These are phyloP conservation scores for Venustampulla echinocandica DNA, from an alignment of 495 filamentous ascomycete species.

Conservation along the genomic window DNA sequence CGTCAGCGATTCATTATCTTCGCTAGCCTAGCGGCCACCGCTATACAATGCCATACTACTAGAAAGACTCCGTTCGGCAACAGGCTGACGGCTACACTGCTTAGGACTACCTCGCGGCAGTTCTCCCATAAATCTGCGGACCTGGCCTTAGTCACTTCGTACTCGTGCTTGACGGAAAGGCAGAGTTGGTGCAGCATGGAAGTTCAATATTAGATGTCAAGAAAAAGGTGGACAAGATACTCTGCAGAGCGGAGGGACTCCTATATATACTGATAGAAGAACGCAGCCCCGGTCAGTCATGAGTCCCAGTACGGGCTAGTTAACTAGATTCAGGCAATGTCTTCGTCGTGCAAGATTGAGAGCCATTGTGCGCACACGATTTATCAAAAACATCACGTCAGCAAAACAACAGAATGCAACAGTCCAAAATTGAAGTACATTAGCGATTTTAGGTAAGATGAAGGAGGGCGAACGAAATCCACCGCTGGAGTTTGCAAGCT, in stretches of 20 bases:
- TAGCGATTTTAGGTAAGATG: no score
- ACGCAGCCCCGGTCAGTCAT: background rate
- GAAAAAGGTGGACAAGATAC: background rate
- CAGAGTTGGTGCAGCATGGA: background rate
- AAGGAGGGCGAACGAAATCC: conserved; percentile 3
- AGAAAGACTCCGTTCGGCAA: background rate
- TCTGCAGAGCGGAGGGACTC: no score
- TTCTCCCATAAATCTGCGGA: background rate
- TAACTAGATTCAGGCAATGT: background rate
- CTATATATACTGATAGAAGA: conserved; percentile 1
- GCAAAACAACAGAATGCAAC: no score
- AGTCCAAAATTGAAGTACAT: no score
- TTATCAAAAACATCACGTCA: no score
- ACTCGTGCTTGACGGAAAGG: background rate
- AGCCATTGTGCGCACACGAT: no score
- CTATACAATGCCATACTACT: background rate
- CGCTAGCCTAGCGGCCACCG: background rate
- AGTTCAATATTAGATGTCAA: background rate
- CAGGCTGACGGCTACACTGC: conserved; percentile 1
- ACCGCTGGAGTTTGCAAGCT: background rate
- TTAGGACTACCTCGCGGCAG: background rate
- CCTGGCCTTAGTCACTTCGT: background rate
- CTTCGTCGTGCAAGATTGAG: no score
- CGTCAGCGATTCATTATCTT: conserved; percentile 2
- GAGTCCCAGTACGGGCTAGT: background rate